Base-by-base conservation (phyloP, 768 basidiomycete genomes). In the Boletus tylopilopsis region DNA sequence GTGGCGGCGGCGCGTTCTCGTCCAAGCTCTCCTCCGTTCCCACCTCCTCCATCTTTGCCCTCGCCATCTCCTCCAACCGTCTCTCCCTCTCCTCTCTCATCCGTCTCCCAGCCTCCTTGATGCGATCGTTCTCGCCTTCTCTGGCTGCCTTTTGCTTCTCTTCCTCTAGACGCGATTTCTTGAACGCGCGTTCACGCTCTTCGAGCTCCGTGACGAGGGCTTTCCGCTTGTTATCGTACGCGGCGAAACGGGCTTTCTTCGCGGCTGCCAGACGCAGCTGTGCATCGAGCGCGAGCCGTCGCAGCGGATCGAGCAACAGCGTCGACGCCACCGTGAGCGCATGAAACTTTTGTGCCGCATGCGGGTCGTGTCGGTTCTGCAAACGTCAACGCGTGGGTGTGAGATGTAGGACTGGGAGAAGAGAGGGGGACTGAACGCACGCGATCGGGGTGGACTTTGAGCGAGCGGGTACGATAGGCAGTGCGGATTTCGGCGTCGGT, bases 371-470 rank as follows among this genome's bases (percentile, higher is more conserved):
- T 27, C 81, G 82, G 54, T 90, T 90, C 87, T 90, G 66, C 5
- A 57, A 53, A 0, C 27, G 12, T 29, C 27, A 11, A 29, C 27
- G 12, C 6, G 4, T 5, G 36, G 5, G 16, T 30, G 56, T 55
- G 40, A 50, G 43, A 44, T 33, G 43, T 33, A 55, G n/a, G 61
- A 58, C 30, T n/a, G 45, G 18, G 23, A n/a, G 12, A 41, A 27
- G 52, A 54, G 53, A 57, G 25, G 38, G 21, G 38, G 34, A 10
- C 13, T 13, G 53, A 53, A 76, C 80, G 54, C 56, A 90, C 90
- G 62, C 88, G 80, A 63, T 92, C 90, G 24, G 90, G 90, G 69
- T 93, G 90, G 30, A 91, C 87, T 71, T 90, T 91, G 58, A 90
- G 75, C 2, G 90, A 91, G 24, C 80, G 75, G 50, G 87, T 76